Evolutionary conservation across 768 basidiomycete genomes (phyloP), one percentile per base, ranked within the genome.

Genomic region (Tricholoma sp.): DNA sequence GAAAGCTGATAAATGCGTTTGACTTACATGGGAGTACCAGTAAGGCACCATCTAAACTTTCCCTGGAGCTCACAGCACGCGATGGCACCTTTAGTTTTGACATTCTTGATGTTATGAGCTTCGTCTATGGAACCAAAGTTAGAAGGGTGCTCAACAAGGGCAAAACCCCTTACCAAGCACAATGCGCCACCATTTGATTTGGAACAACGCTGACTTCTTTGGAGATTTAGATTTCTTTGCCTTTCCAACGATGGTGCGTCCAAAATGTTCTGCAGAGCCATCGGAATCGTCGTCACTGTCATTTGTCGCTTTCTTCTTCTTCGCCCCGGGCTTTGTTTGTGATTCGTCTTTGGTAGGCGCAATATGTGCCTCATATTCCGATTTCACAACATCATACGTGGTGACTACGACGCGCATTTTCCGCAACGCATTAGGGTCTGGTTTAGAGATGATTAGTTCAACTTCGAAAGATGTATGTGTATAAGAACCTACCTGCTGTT

Each of bases 21-120:
- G 9, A 68, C 79, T 53, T 62, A 86, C 86, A 91, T 81, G 0
- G 89, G 88, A 18, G 89, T 91, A 27, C 89, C 94, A 5, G 91
- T 94, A 56, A 95, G 72, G 69, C 88, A 91, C 94, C 94, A 97
- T 54, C 90, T 79, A 69, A 81, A 94, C 64, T 89, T 91, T 12
- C 82, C 80, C 49, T 85, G 70, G n/a, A 96, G 75, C 5, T 78
- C 88, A 58, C 84, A 89, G 58, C 91, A 92, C 0, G 91, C 93
- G 35, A 85, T 75, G 2, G 91, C 84, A 29, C 82, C 82, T 66
- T 92, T 89, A 0, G 88, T 90, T 34, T 79, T 85, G 51, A 83
- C 78, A 65, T 94, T 93, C 77, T 95, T 96, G 76, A 97, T 96
- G 63, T 88, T 91, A 67, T 97, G 94, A 0, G 94, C 94, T 66